Conservation (phyloP, 805 yeast genomes). For the Lachancea lanzarotensis region DNA sequence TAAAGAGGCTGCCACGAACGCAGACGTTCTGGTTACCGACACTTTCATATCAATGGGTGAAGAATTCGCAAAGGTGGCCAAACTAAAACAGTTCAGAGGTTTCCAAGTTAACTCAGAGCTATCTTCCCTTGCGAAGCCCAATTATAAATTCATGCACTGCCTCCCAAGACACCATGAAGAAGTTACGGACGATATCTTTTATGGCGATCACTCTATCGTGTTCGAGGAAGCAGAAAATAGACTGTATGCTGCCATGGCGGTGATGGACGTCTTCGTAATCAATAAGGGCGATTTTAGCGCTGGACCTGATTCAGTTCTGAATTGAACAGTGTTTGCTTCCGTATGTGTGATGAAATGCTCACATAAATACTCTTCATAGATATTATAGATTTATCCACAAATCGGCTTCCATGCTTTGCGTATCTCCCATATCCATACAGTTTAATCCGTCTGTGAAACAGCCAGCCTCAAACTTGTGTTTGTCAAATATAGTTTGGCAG, state of each 20-base stretch:
- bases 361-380: not conserved
- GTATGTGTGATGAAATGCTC: not conserved
- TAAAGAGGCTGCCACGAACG: slow-evolving; percentile 57
- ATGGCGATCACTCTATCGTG: slow-evolving; percentile 74
- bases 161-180: slow-evolving; percentile 94
- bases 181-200: slow-evolving; percentile 89
- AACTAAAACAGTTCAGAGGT: slow-evolving; percentile 75
- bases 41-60: slow-evolving; percentile 99
- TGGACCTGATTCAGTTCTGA: slow-evolving; percentile 2
- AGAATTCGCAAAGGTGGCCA: slow-evolving; percentile 66
- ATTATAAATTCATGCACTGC: slow-evolving; percentile 96
- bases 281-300: slow-evolving; percentile 60
- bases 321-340: not conserved
- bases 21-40: slow-evolving; percentile 87
- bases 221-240: slow-evolving; percentile 96
- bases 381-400: slow-evolving; percentile 18
- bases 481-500: slow-evolving; percentile 19
- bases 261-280: slow-evolving; percentile 79
- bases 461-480: slow-evolving; percentile 7
- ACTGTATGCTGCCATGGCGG: slow-evolving; percentile 93
- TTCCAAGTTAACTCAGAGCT: slow-evolving; percentile 74
- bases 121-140: slow-evolving; percentile 52
- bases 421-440: slow-evolving; percentile 10
- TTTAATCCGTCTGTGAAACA: slow-evolving; percentile 4
- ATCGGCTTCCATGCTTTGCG: slow-evolving; percentile 13